These are phyloP conservation scores for Lobulomyces angularis DNA, from an alignment of 192 early-diverging fungal species.

Conservation along the genomic window DNA sequence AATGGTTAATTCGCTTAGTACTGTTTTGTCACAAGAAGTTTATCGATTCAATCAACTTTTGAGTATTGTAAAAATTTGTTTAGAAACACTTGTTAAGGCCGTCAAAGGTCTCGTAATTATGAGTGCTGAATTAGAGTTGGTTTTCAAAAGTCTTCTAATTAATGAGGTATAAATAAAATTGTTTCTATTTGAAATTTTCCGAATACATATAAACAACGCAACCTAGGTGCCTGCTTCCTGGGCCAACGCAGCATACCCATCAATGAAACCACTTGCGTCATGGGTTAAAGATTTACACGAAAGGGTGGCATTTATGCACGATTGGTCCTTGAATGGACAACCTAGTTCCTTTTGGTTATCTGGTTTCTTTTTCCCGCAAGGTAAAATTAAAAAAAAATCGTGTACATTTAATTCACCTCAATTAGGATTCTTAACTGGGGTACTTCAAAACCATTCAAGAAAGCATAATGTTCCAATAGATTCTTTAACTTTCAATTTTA, in stretches of 20 bases:
- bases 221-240: conserved; percentile 34
- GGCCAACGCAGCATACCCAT: conserved; percentile 39
- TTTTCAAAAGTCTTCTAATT: conserved; percentile 40
- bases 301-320: conserved; percentile 21
- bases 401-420: background rate
- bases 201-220: background rate
- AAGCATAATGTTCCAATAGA: conserved; percentile 50
- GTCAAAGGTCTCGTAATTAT: conserved; percentile 50
- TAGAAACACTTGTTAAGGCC: conserved; percentile 37
- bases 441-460: conserved; percentile 47
- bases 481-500: conserved; percentile 32
- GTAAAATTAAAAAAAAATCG: conserved; percentile 6
- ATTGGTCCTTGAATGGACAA: conserved; percentile 38
- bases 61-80: conserved; percentile 22
- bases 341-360: conserved; percentile 47
- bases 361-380: conserved; percentile 57
- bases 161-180: conserved; percentile 28
- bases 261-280: conserved; percentile 36
- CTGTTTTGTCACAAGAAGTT: conserved; percentile 37
- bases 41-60: conserved; percentile 42
- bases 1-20: conserved; percentile 44
- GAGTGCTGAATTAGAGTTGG: conserved; percentile 42
- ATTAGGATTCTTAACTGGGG: conserved; percentile 44
- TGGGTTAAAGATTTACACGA: conserved; percentile 48
- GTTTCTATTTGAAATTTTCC: background rate